phyloP scores from a whole-genome alignment of 108 stramenopile genomes.

The Nitzschia palea region DNA sequence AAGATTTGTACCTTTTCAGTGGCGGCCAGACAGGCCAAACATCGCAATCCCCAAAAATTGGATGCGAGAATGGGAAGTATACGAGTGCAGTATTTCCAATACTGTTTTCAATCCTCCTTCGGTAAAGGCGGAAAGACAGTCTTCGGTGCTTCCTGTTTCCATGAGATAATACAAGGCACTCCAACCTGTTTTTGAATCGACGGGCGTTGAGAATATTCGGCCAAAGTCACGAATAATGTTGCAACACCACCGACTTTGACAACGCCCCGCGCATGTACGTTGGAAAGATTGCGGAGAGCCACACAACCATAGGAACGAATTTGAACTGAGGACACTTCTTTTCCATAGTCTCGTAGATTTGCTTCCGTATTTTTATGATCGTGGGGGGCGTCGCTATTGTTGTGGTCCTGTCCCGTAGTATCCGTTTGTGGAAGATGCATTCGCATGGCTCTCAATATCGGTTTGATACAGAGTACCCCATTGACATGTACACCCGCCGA shows the following conservation, averaged over 20 bases:
- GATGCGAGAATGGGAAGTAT: neutral
- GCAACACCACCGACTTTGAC: neutral
- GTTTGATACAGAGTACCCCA: neutral
- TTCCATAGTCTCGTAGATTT: neutral
- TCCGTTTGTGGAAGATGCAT: neutral
- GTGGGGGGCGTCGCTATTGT: too few species aligned
- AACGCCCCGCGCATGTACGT: neutral
- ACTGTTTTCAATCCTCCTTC: neutral
- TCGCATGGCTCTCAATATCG: neutral
- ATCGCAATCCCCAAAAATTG: neutral
- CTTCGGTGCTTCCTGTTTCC: too few species aligned
- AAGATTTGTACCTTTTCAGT: neutral
- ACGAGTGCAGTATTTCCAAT: neutral
- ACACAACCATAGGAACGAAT: neutral
- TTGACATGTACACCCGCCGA: neutral
- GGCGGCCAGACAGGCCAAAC: neutral
- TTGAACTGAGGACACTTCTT: neutral
- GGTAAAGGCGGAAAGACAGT: neutral
- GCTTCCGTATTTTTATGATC: neutral
- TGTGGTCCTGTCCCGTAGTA: too few species aligned
- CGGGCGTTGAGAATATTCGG: neutral
- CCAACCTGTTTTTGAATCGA: conserved; percentile 2
- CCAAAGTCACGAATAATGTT: neutral
- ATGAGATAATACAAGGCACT: neutral
- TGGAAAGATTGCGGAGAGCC: neutral